Evolutionary conservation across 306 rosid genomes (phyloP), one percentile per base, ranked within the genome.

Genomic region (Rosa chinensis): DNA sequence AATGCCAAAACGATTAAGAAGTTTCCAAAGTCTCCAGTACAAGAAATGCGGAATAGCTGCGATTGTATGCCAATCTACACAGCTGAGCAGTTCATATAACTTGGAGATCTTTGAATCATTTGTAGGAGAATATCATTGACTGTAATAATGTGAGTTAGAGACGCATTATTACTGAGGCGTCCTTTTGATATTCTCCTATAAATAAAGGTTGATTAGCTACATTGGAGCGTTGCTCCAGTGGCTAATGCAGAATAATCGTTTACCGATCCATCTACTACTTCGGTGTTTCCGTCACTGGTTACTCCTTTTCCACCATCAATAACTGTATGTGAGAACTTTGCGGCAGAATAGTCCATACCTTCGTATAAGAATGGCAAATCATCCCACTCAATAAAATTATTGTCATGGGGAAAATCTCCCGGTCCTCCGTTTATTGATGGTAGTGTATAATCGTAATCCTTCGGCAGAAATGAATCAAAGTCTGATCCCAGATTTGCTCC

Each of bases 231-330:
- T 45, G 66, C 80, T 71, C 73, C 79, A 79, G 53, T 20, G 78
- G 62, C 53, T 69, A 47, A 70, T 25, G 74, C n/a, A 47, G n/a
- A 23, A 44, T 28, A 18, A 44, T 89, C 88, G 10, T 43, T 76
- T 61, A 67, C 59, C 58, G 74, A 78, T 53, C 72, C 35, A 72
- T 78, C 6, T 7, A 11, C 9, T 28, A 1, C 21, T 35, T 35
- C 4, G n/a, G 45, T 64, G 70, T 28, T 69, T 93, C 88, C 72
- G 82, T 82, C 89, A 76, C 85, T 86, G 81, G 75, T 84, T 10
- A 52, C 39, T 56, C 58, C 78, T 37, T 56, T 82, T 14, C 48
- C 77, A 37, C 72, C 63, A 67, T 5, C 81, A 5, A 69, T 4
- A 9, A 82, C 0, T 11, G 82, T 74, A 62, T 77, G 70, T 42